These are phyloP conservation scores for Sergeia podlipaevii DNA, from an alignment of 208 protist genomes.

Conservation along the genomic window DNA sequence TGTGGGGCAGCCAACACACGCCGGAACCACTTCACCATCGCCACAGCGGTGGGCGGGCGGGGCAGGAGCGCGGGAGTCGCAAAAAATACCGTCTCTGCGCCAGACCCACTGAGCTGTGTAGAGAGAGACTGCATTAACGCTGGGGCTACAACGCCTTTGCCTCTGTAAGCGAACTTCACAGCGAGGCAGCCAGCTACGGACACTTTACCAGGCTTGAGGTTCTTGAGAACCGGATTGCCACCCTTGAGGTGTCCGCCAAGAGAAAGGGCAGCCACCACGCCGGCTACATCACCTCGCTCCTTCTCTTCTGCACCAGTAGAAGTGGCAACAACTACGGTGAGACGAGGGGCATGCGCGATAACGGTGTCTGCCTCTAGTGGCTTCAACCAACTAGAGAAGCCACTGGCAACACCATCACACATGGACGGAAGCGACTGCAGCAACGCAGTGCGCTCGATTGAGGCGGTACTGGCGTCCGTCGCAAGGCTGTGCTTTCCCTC, in stretches of 20 bases:
- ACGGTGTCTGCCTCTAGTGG: too few species aligned
- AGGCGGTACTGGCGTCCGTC: too few species aligned
- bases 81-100: conserved; percentile 31
- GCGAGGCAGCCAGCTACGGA: conserved; percentile 31
- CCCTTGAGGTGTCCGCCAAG: conserved; percentile 8
- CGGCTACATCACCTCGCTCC: conserved; percentile 18
- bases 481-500: too few species aligned
- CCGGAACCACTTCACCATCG: conserved; percentile 72
- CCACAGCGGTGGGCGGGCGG: conserved; percentile 28
- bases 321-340: too few species aligned
- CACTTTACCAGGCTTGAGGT: conserved; percentile 10
- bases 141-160: conserved; percentile 25
- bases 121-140: conserved; percentile 28
- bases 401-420: too few species aligned
- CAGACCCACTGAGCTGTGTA: conserved; percentile 1
- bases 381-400: too few species aligned
- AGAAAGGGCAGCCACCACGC: not conserved
- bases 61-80: conserved; percentile 29
- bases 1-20: conserved; percentile 35
- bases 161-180: conserved; percentile 16
- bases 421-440: not conserved
- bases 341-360: too few species aligned
- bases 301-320: conserved; percentile 1
- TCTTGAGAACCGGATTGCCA: conserved; percentile 12
- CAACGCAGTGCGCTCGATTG: not conserved